Evolutionary conservation across 228 moss, liverwort and hornwort genomes (phyloP).

Genomic region (Sphagnum fallax): DNA sequence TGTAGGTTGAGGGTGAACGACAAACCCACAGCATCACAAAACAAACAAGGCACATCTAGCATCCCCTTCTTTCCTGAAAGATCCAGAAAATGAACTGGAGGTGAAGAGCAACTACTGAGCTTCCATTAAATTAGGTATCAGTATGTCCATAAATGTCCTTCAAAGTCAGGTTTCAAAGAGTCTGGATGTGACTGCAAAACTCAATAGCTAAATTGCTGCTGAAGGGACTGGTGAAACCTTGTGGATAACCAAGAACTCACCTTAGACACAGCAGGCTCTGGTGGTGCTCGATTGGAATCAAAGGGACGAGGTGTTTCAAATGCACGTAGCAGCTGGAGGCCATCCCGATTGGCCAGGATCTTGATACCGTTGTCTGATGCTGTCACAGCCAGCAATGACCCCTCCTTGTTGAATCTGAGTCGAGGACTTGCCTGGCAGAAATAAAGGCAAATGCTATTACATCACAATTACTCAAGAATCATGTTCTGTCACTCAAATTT

Average conservation of each 20-base stretch:
- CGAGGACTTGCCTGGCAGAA: slow-evolving; percentile 78
- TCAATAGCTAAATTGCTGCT: no score
- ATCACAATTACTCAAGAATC: background rate
- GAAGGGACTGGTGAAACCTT: no score
- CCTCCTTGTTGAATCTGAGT: slow-evolving; percentile 92
- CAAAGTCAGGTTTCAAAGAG: no score
- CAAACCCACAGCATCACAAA: no score
- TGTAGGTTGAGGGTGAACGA: no score
- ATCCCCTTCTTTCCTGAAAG: no score
- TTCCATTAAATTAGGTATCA: no score
- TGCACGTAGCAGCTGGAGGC: slow-evolving; percentile 62
- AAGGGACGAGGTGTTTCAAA: slow-evolving; percentile 71
- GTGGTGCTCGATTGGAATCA: slow-evolving; percentile 65
- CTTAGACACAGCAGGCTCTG: slow-evolving; percentile 84
- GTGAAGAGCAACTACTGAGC: no score
- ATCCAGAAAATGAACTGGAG: no score
- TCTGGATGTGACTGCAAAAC: no score
- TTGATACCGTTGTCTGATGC: slow-evolving; percentile 94
- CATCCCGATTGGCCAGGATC: slow-evolving; percentile 85
- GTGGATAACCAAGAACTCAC: slow-evolving; percentile 17
- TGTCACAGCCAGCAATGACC: slow-evolving; percentile 90
- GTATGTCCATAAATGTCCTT: no score
- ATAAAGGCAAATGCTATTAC: background rate
- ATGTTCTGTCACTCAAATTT: background rate
- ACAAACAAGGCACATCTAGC: no score